phyloP scores from a whole-genome alignment of 441 rosid genomes.

The Daphne laureola region DNA sequence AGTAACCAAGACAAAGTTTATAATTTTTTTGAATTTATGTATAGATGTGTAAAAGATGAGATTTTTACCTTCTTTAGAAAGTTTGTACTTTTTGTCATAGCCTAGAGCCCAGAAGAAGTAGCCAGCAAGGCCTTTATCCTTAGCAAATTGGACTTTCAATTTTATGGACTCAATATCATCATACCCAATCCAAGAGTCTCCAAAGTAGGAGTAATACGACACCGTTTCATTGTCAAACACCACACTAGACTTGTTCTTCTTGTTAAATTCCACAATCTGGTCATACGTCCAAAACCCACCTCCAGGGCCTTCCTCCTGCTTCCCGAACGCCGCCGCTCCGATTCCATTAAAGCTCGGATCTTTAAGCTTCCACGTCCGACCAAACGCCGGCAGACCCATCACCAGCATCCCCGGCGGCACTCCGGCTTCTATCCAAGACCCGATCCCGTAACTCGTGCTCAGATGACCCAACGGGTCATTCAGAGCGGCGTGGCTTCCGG shows the following conservation, averaged over 20 bases:
- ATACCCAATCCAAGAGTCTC: constrained; percentile 33
- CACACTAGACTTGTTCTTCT: constrained; percentile 6
- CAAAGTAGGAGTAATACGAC: constrained; percentile 25
- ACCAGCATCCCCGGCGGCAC: constrained; percentile 25
- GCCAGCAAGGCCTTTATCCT: constrained; percentile 25
- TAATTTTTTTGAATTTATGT: no score
- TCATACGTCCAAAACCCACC: constrained; percentile 14
- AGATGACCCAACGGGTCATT: constrained; percentile 24
- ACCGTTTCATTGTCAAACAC: constrained; percentile 15
- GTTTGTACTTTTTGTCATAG: constrained; percentile 22
- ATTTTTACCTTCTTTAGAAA: constrained; percentile 27
- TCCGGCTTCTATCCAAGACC: constrained; percentile 33
- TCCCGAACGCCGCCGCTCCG: constrained; percentile 26
- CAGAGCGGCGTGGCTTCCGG: constrained; percentile 28
- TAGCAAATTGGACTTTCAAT: constrained; percentile 27
- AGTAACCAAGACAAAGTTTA: no score
- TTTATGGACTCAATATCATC: constrained; percentile 24
- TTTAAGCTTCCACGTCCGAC: constrained; percentile 31
- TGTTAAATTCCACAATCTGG: constrained; percentile 21
- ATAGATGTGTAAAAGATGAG: no score
- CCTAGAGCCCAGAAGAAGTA: constrained; percentile 48
- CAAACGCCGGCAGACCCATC: constrained; percentile 41
- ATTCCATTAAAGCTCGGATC: constrained; percentile 24
- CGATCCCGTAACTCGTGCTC: constrained; percentile 34
- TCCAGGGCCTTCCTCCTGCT: constrained; percentile 20